Conservation (phyloP, 805 yeast genomes). For the Blastobotrys attinorum region DNA sequence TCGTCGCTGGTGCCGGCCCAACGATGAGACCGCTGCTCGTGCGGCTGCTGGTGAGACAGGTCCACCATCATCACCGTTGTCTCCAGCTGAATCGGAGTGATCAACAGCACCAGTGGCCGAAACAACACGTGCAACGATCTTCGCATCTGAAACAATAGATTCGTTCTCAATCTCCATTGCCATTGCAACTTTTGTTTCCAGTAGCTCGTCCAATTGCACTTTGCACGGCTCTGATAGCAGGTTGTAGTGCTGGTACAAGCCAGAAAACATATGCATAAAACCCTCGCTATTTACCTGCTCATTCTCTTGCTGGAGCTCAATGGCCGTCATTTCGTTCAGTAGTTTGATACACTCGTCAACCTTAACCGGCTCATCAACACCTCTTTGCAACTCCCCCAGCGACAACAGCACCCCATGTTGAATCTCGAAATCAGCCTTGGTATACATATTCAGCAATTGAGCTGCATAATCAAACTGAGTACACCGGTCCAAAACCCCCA, state of each 20-base stretch:
- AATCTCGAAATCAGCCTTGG: constrained; percentile 10
- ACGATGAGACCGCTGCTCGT: too few relatives aligned
- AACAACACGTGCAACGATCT: neutral
- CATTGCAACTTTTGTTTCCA: neutral
- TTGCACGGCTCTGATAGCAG: neutral
- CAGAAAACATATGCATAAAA: constrained; percentile 21
- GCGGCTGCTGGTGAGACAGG: too few relatives aligned
- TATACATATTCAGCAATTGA: neutral
- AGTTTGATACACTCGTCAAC: constrained; percentile 1
- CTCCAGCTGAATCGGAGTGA: too few relatives aligned
- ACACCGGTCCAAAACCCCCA: constrained; percentile 17
- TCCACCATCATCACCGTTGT: too few relatives aligned
- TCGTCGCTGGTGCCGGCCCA: too few relatives aligned
- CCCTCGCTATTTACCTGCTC: constrained; percentile 33
- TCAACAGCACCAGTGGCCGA: too few relatives aligned
- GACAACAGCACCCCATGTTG: constrained; percentile 22
- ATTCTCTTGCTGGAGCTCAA: constrained; percentile 7
- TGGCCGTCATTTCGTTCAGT: constrained; percentile 5
- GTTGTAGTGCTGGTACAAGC: neutral
- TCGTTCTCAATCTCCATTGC: neutral
- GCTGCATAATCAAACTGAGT: neutral
- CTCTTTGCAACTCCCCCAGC: constrained; percentile 17
- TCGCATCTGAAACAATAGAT: neutral
- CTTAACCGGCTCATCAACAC: neutral
- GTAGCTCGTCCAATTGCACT: neutral